Percentiles rank a stretch among this genome's conserved stretches.
These are phyloP conservation scores for Trichoderma gamsii DNA, from an alignment of 495 filamentous ascomycete species.

Conservation along the genomic window DNA sequence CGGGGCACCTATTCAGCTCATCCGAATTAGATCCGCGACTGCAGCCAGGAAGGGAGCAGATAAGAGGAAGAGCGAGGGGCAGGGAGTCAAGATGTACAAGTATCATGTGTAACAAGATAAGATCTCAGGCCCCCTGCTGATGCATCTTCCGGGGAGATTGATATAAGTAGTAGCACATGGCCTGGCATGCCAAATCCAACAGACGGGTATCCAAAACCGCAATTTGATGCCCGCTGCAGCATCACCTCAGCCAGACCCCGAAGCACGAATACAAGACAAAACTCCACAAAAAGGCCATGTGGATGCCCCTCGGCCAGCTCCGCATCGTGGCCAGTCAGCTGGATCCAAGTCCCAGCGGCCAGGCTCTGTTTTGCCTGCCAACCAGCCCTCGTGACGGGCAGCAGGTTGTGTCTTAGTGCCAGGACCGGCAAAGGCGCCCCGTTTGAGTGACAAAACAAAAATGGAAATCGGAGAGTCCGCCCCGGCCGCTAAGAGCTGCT, in stretches of 20 bases:
- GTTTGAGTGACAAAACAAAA: neutral
- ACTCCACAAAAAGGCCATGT: neutral
- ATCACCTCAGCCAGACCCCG: constrained; percentile 2
- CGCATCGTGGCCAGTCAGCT: neutral
- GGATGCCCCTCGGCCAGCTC: neutral
- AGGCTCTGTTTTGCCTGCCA: neutral
- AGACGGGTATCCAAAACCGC: too few species aligned
- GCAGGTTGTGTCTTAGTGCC: neutral
- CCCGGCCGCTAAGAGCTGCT: neutral
- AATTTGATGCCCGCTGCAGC: neutral
- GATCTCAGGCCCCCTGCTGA: too few species aligned
- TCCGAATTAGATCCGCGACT: too few species aligned
- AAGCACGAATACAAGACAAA: neutral
- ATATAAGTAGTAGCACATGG: too few species aligned
- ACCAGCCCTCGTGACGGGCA: neutral
- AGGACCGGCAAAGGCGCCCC: too few species aligned
- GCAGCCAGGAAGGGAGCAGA: neutral
- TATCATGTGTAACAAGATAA: neutral
- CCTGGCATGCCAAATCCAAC: too few species aligned
- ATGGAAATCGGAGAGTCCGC: neutral
- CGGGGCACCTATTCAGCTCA: neutral
- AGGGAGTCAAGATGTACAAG: neutral
- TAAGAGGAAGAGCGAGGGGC: neutral
- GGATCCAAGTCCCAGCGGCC: neutral
- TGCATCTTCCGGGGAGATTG: too few species aligned